Conservation (phyloP, 2,329 filamentous ascomycete species). For the Remersonia thermophila region DNA sequence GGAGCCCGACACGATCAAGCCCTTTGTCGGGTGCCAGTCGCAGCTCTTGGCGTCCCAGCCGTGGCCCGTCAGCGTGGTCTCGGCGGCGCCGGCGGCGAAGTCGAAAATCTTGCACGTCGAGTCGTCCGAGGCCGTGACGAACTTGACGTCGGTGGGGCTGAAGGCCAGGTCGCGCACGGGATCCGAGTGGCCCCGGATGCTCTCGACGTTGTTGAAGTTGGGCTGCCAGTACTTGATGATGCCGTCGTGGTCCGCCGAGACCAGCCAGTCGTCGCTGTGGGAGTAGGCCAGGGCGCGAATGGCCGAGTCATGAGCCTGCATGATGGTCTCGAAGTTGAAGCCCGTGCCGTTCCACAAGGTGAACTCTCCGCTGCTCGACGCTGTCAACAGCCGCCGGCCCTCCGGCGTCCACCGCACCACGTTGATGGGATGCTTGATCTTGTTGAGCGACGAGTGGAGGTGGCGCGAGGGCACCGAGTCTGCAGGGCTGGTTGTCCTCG, state of each 20-base stretch:
- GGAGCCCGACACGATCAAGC: slow-evolving; percentile 84
- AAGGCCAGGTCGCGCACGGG: slow-evolving; percentile 87
- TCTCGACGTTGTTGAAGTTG: slow-evolving; percentile 98
- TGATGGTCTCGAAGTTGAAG: slow-evolving; percentile 99
- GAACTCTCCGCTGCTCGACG: slow-evolving; percentile 93
- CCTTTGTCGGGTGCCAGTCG: slow-evolving; percentile 95
- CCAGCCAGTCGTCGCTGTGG: slow-evolving; percentile 90
- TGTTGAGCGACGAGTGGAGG: slow-evolving; percentile 95
- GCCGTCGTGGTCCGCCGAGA: slow-evolving; percentile 90
- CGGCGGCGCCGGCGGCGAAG: slow-evolving; percentile 75
- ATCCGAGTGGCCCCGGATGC: slow-evolving; percentile 80
- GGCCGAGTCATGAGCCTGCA: slow-evolving; percentile 89
- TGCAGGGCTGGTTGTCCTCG: slow-evolving; percentile 59
- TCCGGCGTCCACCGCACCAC: slow-evolving; percentile 97
- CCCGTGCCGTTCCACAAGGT: slow-evolving; percentile 97
- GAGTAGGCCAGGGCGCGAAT: slow-evolving; percentile 79
- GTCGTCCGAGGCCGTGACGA: slow-evolving; percentile 92
- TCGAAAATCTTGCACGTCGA: slow-evolving; percentile 91
- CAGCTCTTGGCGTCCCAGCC: slow-evolving; percentile 96
- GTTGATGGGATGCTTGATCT: slow-evolving; percentile 94
- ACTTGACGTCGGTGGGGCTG: slow-evolving; percentile 87
- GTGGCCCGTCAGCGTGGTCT: slow-evolving; percentile 79
- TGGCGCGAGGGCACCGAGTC: slow-evolving; percentile 91
- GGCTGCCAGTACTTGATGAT: slow-evolving; percentile 98
- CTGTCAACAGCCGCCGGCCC: slow-evolving; percentile 79